phyloP scores from a whole-genome alignment of 1,284 basidiomycete genomes.

The Heterobasidion parviporum region DNA sequence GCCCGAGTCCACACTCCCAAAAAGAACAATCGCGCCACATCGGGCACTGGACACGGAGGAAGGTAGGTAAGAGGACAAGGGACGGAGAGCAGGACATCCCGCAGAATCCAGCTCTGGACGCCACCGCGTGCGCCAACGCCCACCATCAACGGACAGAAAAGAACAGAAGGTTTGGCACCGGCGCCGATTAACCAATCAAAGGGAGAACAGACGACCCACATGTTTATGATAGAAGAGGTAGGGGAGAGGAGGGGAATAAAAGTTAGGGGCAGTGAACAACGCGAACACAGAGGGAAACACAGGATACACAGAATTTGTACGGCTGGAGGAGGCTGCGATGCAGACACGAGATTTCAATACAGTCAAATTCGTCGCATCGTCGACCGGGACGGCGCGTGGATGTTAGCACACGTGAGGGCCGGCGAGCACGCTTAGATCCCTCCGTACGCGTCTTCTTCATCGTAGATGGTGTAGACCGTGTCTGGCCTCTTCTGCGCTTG shows the following conservation, averaged over 20 bases:
- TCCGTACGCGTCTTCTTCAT: slow-evolving; percentile 57
- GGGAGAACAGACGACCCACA: not conserved
- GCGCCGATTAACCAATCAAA: not conserved
- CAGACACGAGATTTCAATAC: slow-evolving; percentile 1
- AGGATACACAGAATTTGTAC: not conserved
- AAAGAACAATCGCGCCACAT: not conserved
- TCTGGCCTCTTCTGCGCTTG: slow-evolving; percentile 23
- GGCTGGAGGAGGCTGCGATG: not conserved
- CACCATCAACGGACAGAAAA: not conserved
- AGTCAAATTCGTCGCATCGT: slow-evolving; percentile 2
- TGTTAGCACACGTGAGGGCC: not conserved
- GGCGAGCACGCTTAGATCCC: slow-evolving; percentile 36
- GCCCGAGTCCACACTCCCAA: not conserved
- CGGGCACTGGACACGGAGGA: not conserved
- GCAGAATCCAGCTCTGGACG: not conserved
- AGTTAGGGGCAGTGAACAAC: not conserved
- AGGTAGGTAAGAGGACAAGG: not conserved
- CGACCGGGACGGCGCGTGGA: slow-evolving; percentile 1
- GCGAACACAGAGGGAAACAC: not conserved
- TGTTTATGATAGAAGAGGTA: not conserved
- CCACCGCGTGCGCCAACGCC: too few relatives aligned
- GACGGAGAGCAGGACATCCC: not conserved
- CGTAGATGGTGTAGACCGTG: slow-evolving; percentile 46
- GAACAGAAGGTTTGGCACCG: not conserved
- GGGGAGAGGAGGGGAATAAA: not conserved